Conservation (phyloP, 1,284 basidiomycete species). For the Pseudozyma hubeiensis region DNA sequence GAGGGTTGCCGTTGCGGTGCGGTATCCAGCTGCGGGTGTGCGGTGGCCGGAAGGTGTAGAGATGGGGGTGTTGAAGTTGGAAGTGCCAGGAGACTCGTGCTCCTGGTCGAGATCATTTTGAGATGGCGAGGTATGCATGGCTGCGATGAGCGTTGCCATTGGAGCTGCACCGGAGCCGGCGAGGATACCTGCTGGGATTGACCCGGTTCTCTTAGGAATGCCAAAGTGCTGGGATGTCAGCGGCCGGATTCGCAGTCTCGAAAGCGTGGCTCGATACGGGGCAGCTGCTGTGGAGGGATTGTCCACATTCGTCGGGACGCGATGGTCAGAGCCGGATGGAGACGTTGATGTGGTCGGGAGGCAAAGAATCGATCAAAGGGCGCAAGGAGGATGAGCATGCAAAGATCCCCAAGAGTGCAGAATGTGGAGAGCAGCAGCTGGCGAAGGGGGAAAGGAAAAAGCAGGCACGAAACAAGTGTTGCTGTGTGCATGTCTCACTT, state of each 20-base stretch:
- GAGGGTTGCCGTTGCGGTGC: slow-evolving; percentile 39
- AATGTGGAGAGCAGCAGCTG: slow-evolving; percentile 1
- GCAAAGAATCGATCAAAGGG: not conserved
- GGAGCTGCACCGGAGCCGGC: not conserved
- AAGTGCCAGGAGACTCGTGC: slow-evolving; percentile 22
- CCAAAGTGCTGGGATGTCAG: no score
- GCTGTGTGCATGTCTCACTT: not conserved
- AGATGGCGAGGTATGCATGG: slow-evolving; percentile 26
- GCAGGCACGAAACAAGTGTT: not conserved
- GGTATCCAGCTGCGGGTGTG: slow-evolving; percentile 37
- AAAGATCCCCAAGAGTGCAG: not conserved
- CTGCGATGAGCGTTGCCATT: slow-evolving; percentile 28
- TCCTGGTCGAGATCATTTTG: slow-evolving; percentile 20
- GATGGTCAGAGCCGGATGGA: not conserved
- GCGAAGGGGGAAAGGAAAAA: not conserved
- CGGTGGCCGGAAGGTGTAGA: slow-evolving; percentile 30
- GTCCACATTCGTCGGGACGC: not conserved
- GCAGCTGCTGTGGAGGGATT: no score
- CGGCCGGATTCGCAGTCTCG: no score
- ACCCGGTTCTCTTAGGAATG: no score
- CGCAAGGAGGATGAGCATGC: not conserved
- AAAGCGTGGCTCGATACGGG: no score
- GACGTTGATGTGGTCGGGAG: not conserved
- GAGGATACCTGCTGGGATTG: no score
- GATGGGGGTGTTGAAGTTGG: slow-evolving; percentile 27